Evolutionary conservation across 257 asterid species (phyloP).

Genomic region (Perilla frutescens): DNA sequence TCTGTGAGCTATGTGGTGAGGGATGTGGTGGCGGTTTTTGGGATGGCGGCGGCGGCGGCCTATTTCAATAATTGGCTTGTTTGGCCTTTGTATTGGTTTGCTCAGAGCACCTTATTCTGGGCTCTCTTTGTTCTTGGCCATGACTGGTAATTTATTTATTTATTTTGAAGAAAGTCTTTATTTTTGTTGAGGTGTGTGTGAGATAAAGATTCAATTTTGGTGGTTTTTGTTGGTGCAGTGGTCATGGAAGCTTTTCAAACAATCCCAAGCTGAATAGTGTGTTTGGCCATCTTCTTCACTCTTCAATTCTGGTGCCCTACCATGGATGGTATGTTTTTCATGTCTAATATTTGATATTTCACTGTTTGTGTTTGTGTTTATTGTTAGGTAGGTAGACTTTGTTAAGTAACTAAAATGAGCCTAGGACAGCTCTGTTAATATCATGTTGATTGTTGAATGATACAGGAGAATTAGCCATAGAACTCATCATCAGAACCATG

Average conservation of each 20-base stretch:
- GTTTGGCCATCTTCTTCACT: slow-evolving; percentile 91
- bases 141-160: slow-evolving; percentile 68
- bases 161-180: neutral
- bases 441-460: slow-evolving; percentile 20
- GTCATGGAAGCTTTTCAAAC: slow-evolving; percentile 97
- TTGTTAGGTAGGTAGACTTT: neutral
- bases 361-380: neutral
- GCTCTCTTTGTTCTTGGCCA: slow-evolving; percentile 99
- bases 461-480: slow-evolving; percentile 95
- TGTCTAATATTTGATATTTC: neutral
- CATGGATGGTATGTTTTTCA: slow-evolving; percentile 82
- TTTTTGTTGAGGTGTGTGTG: neutral
- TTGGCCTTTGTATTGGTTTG: slow-evolving; percentile 99
- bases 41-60: slow-evolving; percentile 83
- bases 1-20: slow-evolving; percentile 88
- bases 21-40: slow-evolving; percentile 75
- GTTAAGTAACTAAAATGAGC: neutral
- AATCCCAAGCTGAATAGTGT: slow-evolving; percentile 78
- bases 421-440: neutral
- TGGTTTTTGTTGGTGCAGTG: slow-evolving; percentile 60
- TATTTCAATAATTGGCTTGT: slow-evolving; percentile 77
- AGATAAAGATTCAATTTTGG: neutral
- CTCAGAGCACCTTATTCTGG: slow-evolving; percentile 98
- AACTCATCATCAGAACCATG: slow-evolving; percentile 98
- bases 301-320: slow-evolving; percentile 94